A percentile compares a stretch with the other conserved stretches of the same genome.
Evolutionary conservation across 257 asterid species (phyloP).

Genomic region (Scutellaria baicalensis): DNA sequence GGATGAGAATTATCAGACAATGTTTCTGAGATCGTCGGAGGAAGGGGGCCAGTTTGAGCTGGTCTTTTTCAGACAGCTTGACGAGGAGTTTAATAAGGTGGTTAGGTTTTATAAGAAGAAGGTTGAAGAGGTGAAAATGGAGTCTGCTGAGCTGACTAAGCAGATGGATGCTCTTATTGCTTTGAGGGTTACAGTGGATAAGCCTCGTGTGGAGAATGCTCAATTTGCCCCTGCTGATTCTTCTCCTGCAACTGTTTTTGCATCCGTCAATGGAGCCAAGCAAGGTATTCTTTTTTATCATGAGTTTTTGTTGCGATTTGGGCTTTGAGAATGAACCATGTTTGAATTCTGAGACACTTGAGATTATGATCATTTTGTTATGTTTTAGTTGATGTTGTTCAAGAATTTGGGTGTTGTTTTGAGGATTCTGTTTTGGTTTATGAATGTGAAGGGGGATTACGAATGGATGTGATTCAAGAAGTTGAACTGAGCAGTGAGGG

Average conservation of each 20-base stretch:
- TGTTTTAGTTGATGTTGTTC: no score
- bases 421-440: background rate
- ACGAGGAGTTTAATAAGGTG: constrained; percentile 69
- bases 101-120: constrained; percentile 42
- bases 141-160: constrained; percentile 51
- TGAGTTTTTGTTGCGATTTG: background rate
- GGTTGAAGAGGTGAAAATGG: constrained; percentile 37
- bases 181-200: constrained; percentile 49
- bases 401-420: background rate
- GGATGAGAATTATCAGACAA: constrained; percentile 38
- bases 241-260: constrained; percentile 35
- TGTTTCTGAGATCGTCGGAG: constrained; percentile 57
- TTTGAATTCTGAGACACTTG: no score
- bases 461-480: constrained; percentile 55
- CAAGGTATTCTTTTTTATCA: constrained; percentile 26
- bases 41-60: constrained; percentile 65
- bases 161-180: constrained; percentile 94
- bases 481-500: constrained; percentile 48
- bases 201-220: constrained; percentile 25
- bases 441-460: constrained; percentile 19
- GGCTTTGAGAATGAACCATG: background rate
- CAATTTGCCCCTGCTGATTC: background rate
- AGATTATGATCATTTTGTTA: no score
- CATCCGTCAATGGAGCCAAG: constrained; percentile 23
- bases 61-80: constrained; percentile 46